Percentiles rank a stretch among this genome's conserved stretches.
Evolutionary conservation across 306 rosid species (phyloP).

Genomic region (Chamaecrista fasciculata): DNA sequence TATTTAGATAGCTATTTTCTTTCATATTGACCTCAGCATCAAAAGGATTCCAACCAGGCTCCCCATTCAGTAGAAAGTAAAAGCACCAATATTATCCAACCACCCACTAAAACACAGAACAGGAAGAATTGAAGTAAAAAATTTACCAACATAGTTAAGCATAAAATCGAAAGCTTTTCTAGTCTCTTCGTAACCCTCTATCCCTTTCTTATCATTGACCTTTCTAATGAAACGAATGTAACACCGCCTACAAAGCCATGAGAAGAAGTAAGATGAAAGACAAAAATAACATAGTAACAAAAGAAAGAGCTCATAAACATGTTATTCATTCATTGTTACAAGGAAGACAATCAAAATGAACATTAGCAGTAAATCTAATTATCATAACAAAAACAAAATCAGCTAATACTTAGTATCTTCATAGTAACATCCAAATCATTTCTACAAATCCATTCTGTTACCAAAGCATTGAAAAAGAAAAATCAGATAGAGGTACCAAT

Average conservation of each 20-base stretch:
- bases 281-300: not conserved
- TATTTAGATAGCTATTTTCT: not conserved
- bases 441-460: not conserved
- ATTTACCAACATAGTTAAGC: constrained; percentile 87
- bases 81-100: constrained; percentile 6
- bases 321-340: constrained; percentile 14
- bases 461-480: not conserved
- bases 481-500: too few relatives aligned
- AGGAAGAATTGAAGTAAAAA: constrained; percentile 24
- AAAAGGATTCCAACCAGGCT: constrained; percentile 8
- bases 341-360: constrained; percentile 13
- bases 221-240: constrained; percentile 91
- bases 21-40: not conserved
- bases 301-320: constrained; percentile 3
- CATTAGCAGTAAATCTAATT: not conserved
- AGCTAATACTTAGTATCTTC: not conserved
- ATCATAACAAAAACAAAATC: not conserved
- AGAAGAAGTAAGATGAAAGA: constrained; percentile 30
- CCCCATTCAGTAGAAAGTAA: constrained; percentile 11
- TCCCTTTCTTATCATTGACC: constrained; percentile 79
- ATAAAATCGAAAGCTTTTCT: constrained; percentile 97
- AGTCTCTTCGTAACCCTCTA: constrained; percentile 98
- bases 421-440: not conserved
- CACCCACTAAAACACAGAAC: not conserved
- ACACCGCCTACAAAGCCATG: constrained; percentile 63